Evolutionary conservation across 2,329 filamentous ascomycete genomes (phyloP).

Genomic region (Plenodomus biglobosus): DNA sequence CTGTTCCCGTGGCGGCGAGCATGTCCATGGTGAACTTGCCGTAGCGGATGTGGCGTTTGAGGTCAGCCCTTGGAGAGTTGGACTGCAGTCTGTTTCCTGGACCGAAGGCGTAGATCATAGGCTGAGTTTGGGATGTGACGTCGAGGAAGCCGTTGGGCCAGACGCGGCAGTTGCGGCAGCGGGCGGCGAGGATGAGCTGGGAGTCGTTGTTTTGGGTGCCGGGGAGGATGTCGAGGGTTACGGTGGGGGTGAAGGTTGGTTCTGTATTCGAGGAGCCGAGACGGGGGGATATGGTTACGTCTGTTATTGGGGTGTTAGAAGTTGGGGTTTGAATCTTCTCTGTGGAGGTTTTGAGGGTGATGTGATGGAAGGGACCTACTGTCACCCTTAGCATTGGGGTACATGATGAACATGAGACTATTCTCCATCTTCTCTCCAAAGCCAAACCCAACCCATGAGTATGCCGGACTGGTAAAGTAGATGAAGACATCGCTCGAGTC

Average conservation of each 20-base stretch:
- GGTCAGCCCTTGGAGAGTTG: conserved; percentile 34
- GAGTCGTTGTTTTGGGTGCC: conserved; percentile 39
- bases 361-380: conserved; percentile 22
- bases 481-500: conserved; percentile 40
- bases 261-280: conserved; percentile 40
- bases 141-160: conserved; percentile 44
- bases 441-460: conserved; percentile 50
- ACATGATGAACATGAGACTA: conserved; percentile 50
- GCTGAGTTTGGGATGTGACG: conserved; percentile 30
- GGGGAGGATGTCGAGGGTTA: conserved; percentile 33
- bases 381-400: conserved; percentile 39
- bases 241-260: conserved; percentile 33
- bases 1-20: conserved; percentile 39
- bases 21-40: conserved; percentile 48
- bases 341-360: neutral
- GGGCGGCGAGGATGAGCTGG: conserved; percentile 42
- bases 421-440: conserved; percentile 49
- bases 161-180: conserved; percentile 45
- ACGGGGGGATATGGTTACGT: conserved; percentile 44
- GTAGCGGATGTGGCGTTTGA: conserved; percentile 45
- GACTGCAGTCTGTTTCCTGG: conserved; percentile 30
- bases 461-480: conserved; percentile 39
- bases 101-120: conserved; percentile 50
- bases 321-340: neutral
- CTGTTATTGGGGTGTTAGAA: conserved; percentile 21